phyloP scores from a whole-genome alignment of 768 basidiomycete species.

The Amanita rubescens region DNA sequence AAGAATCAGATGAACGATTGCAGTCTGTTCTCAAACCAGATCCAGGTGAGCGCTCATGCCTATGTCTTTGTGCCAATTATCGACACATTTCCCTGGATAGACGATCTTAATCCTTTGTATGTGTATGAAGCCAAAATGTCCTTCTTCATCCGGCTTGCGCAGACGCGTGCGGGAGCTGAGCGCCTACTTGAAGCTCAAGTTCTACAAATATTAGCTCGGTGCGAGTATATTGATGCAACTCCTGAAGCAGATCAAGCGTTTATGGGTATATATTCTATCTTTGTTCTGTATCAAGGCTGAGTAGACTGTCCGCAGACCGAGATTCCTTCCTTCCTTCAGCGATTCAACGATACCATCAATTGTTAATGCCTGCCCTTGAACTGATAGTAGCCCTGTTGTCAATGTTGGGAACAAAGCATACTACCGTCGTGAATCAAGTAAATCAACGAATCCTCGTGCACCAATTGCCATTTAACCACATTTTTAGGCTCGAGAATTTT shows the following conservation, averaged over 20 bases:
- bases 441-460: conserved; percentile 8
- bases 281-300: not conserved
- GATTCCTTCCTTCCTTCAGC: conserved; percentile 86
- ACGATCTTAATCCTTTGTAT: conserved; percentile 85
- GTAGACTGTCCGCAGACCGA: conserved; percentile 41
- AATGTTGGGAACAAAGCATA: conserved; percentile 64
- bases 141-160: conserved; percentile 75
- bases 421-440: conserved; percentile 65
- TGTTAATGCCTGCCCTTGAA: conserved; percentile 83
- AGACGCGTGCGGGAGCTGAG: conserved; percentile 80
- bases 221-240: conserved; percentile 80
- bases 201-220: conserved; percentile 67
- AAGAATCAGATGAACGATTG: conserved; percentile 71
- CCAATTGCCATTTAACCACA: not conserved
- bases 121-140: conserved; percentile 96
- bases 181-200: conserved; percentile 72
- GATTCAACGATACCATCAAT: conserved; percentile 84
- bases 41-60: conserved; percentile 52
- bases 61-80: not conserved
- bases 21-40: conserved; percentile 80
- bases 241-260: conserved; percentile 80
- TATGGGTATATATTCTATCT: conserved; percentile 46
- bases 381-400: conserved; percentile 71
- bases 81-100: conserved; percentile 31
- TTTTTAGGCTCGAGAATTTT: conserved; percentile 66